A percentile compares a stretch with the other conserved stretches of the same genome.
Evolutionary conservation across 2,329 filamentous ascomycete species (phyloP).

Genomic region (Aureobasidium sp.): DNA sequence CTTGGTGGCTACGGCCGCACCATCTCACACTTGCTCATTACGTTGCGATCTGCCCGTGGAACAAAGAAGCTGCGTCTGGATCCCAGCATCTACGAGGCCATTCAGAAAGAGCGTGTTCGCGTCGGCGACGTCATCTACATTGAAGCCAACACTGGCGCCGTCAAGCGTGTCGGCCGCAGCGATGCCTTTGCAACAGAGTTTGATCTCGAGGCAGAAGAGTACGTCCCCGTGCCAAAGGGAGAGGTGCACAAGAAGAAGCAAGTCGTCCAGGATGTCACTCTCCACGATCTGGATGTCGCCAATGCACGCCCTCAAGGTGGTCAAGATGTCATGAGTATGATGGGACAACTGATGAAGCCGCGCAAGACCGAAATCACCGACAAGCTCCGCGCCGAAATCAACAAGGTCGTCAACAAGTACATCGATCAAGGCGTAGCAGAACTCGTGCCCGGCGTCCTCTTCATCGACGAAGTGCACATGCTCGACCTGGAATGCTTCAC

Average conservation of each 20-base stretch:
- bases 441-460: conserved; percentile 93
- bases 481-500: conserved; percentile 99
- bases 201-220: conserved; percentile 96
- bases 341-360: conserved; percentile 99
- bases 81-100: conserved; percentile 97
- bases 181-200: conserved; percentile 98
- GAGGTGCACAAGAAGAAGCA: conserved; percentile 99
- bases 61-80: conserved; percentile 97
- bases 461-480: conserved; percentile 99
- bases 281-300: conserved; percentile 93
- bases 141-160: conserved; percentile 95
- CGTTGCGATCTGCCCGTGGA: conserved; percentile 88
- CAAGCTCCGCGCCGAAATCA: conserved; percentile 91
- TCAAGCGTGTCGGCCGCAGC: conserved; percentile 91
- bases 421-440: conserved; percentile 98
- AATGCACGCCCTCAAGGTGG: conserved; percentile 93
- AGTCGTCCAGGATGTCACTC: conserved; percentile 95
- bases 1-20: conserved; percentile 95
- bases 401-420: conserved; percentile 98
- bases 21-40: conserved; percentile 90
- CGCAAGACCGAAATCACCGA: conserved; percentile 99
- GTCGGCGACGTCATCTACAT: conserved; percentile 98
- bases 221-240: conserved; percentile 96
- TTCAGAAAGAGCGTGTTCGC: conserved; percentile 94
- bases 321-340: conserved; percentile 99